A percentile compares a stretch with the other conserved stretches of the same genome.
Evolutionary conservation across 1,139 yeast genomes (phyloP).

Genomic region (Geotrichum macrosporum): DNA sequence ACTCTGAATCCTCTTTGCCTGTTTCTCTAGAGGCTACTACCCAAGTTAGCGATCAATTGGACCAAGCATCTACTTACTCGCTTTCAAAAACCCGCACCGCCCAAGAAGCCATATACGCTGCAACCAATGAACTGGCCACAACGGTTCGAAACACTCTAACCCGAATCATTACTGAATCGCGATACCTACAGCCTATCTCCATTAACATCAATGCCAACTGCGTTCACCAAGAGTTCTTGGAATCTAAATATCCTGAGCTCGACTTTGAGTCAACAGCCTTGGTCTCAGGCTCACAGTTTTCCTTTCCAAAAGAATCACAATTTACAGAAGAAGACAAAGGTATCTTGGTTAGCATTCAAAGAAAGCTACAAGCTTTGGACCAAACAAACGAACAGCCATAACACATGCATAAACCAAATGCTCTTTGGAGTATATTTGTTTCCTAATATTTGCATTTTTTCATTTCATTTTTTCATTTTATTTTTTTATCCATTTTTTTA

Average conservation of each 20-base stretch:
- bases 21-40: not conserved
- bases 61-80: not conserved
- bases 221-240: no score
- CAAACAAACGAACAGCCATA: not conserved
- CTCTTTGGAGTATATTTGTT: no score
- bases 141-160: not conserved
- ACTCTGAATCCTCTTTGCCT: not conserved
- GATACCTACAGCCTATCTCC: conserved; percentile 1
- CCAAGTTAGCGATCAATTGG: not conserved
- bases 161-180: not conserved
- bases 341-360: conserved; percentile 14
- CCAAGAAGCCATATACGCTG: not conserved
- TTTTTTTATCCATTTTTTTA: no score
- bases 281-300: conserved; percentile 4
- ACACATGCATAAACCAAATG: no score
- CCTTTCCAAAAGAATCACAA: conserved; percentile 7
- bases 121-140: not conserved
- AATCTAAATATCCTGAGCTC: not conserved
- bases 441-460: no score
- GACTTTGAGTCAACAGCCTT: conserved; percentile 11
- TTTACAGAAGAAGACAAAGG: conserved; percentile 13
- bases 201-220: not conserved
- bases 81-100: not conserved
- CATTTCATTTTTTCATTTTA: no score
- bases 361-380: conserved; percentile 6